Percentiles rank a stretch among this genome's conserved stretches.
Evolutionary conservation across 2,329 filamentous ascomycete genomes (phyloP).

Genomic region (Huntiella moniliformis): DNA sequence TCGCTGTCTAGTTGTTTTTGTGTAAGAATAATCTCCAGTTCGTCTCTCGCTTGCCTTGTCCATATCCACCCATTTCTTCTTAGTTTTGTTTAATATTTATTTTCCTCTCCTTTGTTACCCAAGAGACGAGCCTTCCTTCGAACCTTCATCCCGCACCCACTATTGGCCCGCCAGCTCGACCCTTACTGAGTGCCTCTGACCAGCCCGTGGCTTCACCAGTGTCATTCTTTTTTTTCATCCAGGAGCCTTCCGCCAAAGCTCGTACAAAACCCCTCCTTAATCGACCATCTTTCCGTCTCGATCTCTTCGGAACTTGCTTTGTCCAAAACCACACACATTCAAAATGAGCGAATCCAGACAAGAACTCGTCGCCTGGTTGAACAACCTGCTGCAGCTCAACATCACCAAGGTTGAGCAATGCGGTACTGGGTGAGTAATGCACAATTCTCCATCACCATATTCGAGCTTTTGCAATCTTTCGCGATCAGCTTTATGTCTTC

Average conservation of each 20-base stretch:
- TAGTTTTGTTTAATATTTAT: constrained; percentile 11
- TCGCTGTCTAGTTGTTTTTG: not conserved
- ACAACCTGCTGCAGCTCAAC: constrained; percentile 94
- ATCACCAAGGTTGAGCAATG: constrained; percentile 98
- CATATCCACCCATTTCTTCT: constrained; percentile 2
- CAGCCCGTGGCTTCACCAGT: too few relatives aligned
- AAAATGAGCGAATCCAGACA: constrained; percentile 60
- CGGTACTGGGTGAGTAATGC: constrained; percentile 63
- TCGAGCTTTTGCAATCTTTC: too few relatives aligned
- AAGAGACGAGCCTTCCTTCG: constrained; percentile 1
- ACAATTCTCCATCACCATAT: too few relatives aligned
- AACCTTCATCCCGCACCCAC: not conserved
- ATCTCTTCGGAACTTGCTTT: constrained; percentile 1
- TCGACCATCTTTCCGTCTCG: constrained; percentile 4
- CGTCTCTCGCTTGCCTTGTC: constrained; percentile 4
- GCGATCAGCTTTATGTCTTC: too few relatives aligned
- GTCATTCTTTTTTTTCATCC: constrained; percentile 6
- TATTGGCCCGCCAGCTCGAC: constrained; percentile 7
- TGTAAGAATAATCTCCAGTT: not conserved
- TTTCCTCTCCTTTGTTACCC: constrained; percentile 4
- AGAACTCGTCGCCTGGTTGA: constrained; percentile 90
- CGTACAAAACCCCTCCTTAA: constrained; percentile 9
- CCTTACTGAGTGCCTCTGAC: constrained; percentile 4
- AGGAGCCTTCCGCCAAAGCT: not conserved
- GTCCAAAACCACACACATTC: constrained; percentile 12